Evolutionary conservation across 306 rosid species (phyloP), one percentile per base, ranked within the genome.

Genomic region (Urtica urens): DNA sequence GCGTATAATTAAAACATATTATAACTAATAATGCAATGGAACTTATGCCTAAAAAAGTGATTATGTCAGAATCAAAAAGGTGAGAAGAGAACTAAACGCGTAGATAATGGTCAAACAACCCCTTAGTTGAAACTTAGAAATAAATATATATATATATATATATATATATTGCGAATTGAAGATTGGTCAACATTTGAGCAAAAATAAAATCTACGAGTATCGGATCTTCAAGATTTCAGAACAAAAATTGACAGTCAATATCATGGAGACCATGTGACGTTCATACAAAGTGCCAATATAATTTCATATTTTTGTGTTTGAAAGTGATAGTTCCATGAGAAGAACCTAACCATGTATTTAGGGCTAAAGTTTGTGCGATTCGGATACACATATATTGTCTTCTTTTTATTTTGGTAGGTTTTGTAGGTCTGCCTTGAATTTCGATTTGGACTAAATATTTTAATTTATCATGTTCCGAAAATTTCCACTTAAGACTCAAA

Each of bases 371-470:
- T n/a, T n/a, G 40, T 12, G 48, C 27, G 49, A 25, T 11, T 17
- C 16, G 19, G 24, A 49, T 23, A 16, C 10, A 25, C 15, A 6
- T 7, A 6, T 18, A n/a, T n/a, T n/a, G n/a, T n/a, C 24, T 15
- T 49, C 19, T 18, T 31, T 48, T 51, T 7, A 16, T 39, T 10
- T 22, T 53, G 35, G 23, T 39, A n/a, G 47, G 59, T 16, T 31
- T 53, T 47, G 38, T 38, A 38, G 49, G 38, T 54, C 25, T 54
- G 38, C 18, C 33, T 54, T 54, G 59, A 54, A 54, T 39, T 24
- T 25, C 12, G 24, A 24, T 54, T 51, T 31, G 31, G 28, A 21
- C 23, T 33, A 12, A 16, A 8, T 29, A 17, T 47, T 27, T 49
- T 27, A 27, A 26, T 12, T 48, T 3, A 7, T 5, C 33, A 46